A percentile compares a stretch with the other conserved stretches of the same genome.
phyloP scores from a whole-genome alignment of 1,284 basidiomycete species.

The Ganoderma resinaceum region DNA sequence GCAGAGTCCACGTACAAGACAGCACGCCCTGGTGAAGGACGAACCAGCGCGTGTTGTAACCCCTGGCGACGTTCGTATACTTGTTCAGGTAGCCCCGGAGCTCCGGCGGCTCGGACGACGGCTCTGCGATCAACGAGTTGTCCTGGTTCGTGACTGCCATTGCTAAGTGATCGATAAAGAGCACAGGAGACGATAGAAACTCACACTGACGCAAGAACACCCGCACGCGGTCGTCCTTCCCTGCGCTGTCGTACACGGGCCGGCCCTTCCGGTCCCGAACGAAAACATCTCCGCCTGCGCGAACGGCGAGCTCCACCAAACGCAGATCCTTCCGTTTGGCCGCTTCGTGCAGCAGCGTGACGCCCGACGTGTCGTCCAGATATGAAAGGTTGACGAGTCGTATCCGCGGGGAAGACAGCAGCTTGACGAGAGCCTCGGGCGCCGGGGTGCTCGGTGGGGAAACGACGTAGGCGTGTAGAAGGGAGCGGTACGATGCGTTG shows the following conservation, averaged over 20 bases:
- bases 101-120: conserved; percentile 62
- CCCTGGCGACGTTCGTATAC: conserved; percentile 90
- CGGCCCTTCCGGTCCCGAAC: conserved; percentile 84
- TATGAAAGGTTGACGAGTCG: conserved; percentile 71
- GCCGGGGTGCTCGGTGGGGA: conserved; percentile 58
- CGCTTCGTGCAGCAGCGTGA: conserved; percentile 88
- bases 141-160: conserved; percentile 80
- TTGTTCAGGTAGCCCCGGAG: conserved; percentile 88
- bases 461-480: conserved; percentile 77
- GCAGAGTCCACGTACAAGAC: conserved; percentile 64
- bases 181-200: conserved; percentile 33
- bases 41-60: conserved; percentile 95
- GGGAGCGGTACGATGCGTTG: conserved; percentile 78
- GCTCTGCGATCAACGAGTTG: conserved; percentile 62
- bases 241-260: conserved; percentile 73
- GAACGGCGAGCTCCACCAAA: conserved; percentile 84
- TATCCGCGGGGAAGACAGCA: conserved; percentile 70
- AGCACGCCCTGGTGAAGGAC: conserved; percentile 88
- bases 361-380: conserved; percentile 81
- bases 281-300: conserved; percentile 91
- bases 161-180: neutral
- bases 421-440: conserved; percentile 55
- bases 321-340: conserved; percentile 83
- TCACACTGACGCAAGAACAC: conserved; percentile 87
- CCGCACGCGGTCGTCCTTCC: conserved; percentile 83